Base-by-base conservation (phyloP, 768 basidiomycete species). In the Termitomyces sp. region DNA sequence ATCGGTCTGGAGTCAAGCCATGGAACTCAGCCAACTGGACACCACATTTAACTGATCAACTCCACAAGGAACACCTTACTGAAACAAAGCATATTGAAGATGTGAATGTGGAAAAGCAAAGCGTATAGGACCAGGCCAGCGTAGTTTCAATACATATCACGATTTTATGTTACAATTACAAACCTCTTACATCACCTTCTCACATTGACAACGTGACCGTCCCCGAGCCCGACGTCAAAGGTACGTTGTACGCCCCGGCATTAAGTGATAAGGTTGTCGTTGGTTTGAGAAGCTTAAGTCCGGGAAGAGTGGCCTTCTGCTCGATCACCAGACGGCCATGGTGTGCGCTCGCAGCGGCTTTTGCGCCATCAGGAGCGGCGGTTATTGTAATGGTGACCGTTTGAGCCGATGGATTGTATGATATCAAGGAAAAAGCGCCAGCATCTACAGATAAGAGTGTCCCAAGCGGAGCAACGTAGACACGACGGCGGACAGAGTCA, bases 1-100 rank as follows among this genome's bases (percentile, higher is more conserved):
- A 89, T 63, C 79, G 84, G 51, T 75, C 85, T n/a, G 78, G 79
- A 6, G 71, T 87, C 55, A 77, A 78, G 49, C 86, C 88, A 3
- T 90, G 90, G 88, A 71, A 79, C 36, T 87, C 87, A 0, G 62
- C 76, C 1, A 63, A 62, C 1, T 91, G 87, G 86, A 80, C 65
- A 55, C 85, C 85, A 0, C 77, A 75, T 68, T 70, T 72, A 54
- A 70, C 58, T 48, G 79, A 82, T 54, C 69, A 73, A 46, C 66
- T 76, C 26, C 79, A 74, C 49, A 64, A 70, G 46, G 63, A 74
- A 54, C 68, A 68, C 36, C 60, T 60, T 20, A 22, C 16, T 14
- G 45, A 50, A 14, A 30, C 47, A 11, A 56, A 65, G 16, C 45
- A 58, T 20, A 38, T 55, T 11, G 67, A 63, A 26, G 60, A 56